These are phyloP conservation scores for Zygoascus sp. DNA, from an alignment of 1,139 yeast genomes.

Conservation along the genomic window DNA sequence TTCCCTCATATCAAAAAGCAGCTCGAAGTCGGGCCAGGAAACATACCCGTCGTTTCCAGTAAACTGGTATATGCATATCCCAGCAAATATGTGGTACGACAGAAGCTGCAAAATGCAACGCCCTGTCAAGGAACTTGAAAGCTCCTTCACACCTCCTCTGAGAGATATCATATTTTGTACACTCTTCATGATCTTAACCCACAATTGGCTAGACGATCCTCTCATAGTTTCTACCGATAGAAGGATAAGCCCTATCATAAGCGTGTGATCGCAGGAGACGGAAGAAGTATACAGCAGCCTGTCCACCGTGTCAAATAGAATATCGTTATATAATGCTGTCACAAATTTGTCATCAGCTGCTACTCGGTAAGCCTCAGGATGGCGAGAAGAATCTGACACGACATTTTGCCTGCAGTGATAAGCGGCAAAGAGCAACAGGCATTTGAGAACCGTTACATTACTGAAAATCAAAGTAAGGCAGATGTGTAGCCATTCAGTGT, in stretches of 20 bases:
- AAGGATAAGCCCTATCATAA: not conserved
- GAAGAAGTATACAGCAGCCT: conserved; percentile 5
- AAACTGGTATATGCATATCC: not conserved
- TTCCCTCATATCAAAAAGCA: not conserved
- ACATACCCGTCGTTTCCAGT: conserved; percentile 2
- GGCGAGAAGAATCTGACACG: not conserved
- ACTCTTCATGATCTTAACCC: conserved; percentile 4
- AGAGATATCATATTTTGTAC: conserved; percentile 7
- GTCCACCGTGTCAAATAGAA: conserved; percentile 4
- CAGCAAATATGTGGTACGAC: conserved; percentile 2
- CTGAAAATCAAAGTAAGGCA: conserved; percentile 4
- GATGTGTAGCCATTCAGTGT: conserved; percentile 4
- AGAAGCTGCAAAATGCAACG: conserved; percentile 3
- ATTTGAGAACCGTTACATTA: conserved; percentile 6
- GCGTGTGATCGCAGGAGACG: conserved; percentile 7
- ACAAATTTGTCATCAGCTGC: not conserved
- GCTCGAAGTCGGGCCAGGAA: conserved; percentile 1
- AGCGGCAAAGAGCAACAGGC: not conserved
- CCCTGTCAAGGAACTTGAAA: conserved; percentile 1
- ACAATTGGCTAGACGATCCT: not conserved
- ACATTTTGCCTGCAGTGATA: conserved; percentile 5
- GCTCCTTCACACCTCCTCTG: conserved; percentile 3
- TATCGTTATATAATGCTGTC: conserved; percentile 1
- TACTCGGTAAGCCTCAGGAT: not conserved
- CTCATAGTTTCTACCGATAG: conserved; percentile 2